phyloP scores from a whole-genome alignment of 805 yeast genomes.

The Kazachstania kunashirensis region DNA sequence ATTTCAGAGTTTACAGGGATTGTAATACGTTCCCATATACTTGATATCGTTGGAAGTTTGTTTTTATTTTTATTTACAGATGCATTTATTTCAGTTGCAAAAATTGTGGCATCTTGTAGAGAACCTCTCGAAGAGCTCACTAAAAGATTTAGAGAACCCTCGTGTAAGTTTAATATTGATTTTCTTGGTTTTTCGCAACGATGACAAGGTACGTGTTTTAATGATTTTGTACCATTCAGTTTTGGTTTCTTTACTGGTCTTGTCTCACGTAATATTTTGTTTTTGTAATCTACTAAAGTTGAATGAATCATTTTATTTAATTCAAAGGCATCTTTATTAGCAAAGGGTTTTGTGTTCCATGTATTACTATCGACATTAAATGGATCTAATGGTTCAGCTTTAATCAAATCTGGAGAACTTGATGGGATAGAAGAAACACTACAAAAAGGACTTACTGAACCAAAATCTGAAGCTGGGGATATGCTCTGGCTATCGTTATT shows the following conservation, averaged over 20 bases:
- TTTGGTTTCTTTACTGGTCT: conserved; percentile 2
- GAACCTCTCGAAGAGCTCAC: conserved; percentile 26
- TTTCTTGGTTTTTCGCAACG: conserved; percentile 12
- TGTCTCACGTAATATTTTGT: neutral
- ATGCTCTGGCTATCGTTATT: conserved; percentile 8
- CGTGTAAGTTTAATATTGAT: conserved; percentile 16
- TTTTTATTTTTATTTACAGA: conserved; percentile 10
- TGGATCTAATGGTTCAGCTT: conserved; percentile 10
- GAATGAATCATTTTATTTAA: conserved; percentile 13
- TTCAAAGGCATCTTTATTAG: conserved; percentile 10
- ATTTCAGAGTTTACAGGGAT: conserved; percentile 25
- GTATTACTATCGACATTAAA: conserved; percentile 5
- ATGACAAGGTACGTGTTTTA: conserved; percentile 13
- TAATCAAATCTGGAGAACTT: conserved; percentile 11
- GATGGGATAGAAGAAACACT: conserved; percentile 16
- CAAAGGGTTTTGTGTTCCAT: conserved; percentile 7
- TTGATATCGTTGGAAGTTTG: conserved; percentile 18
- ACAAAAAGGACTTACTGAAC: conserved; percentile 18
- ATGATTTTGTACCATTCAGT: neutral
- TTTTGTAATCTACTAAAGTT: conserved; percentile 3
- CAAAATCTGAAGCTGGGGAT: conserved; percentile 13
- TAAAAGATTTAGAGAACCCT: conserved; percentile 17
- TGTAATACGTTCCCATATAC: conserved; percentile 21
- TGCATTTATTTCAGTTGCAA: conserved; percentile 28
- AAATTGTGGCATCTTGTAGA: conserved; percentile 25